A percentile compares a stretch with the other conserved stretches of the same genome.
These are phyloP conservation scores for Tricholomella constricta DNA, from an alignment of 768 basidiomycete genomes.

Conservation along the genomic window DNA sequence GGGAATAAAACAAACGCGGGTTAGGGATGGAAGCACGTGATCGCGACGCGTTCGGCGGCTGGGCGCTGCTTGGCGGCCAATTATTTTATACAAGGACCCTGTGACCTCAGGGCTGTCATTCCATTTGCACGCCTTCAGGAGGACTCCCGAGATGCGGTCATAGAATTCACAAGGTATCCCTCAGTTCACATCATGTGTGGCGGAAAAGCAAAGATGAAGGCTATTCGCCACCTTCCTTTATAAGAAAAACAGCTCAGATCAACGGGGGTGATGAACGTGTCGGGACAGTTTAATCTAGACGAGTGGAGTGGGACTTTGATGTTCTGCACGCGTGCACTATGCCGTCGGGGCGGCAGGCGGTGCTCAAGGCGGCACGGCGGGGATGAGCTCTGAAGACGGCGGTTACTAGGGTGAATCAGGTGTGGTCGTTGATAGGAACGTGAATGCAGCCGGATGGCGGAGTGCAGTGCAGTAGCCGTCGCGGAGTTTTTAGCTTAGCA, in stretches of 20 bases:
- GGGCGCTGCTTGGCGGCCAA: background rate
- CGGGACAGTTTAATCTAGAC: conserved; percentile 1
- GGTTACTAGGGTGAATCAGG: no score
- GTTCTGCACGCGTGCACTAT: background rate
- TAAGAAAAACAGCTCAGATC: conserved; percentile 12
- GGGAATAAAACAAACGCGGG: conserved; percentile 25
- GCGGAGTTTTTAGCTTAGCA: no score
- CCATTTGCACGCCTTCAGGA: no score
- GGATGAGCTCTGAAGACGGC: no score
- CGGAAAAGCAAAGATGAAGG: background rate
- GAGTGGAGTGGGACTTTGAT: conserved; percentile 4
- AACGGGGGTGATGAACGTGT: conserved; percentile 7
- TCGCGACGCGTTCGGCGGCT: conserved; percentile 17
- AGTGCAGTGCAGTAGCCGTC: no score
- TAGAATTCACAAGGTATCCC: background rate
- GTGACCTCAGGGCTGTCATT: no score
- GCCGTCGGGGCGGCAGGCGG: background rate
- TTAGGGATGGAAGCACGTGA: conserved; percentile 24
- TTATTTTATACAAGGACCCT: no score
- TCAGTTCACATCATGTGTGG: background rate
- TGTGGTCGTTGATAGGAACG: no score
- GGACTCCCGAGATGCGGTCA: background rate
- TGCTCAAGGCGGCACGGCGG: background rate
- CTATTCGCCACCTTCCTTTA: conserved; percentile 9
- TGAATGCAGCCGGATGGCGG: no score